Base-by-base conservation (phyloP, 2,329 filamentous ascomycete species). In the Hypomyces rosellus region DNA sequence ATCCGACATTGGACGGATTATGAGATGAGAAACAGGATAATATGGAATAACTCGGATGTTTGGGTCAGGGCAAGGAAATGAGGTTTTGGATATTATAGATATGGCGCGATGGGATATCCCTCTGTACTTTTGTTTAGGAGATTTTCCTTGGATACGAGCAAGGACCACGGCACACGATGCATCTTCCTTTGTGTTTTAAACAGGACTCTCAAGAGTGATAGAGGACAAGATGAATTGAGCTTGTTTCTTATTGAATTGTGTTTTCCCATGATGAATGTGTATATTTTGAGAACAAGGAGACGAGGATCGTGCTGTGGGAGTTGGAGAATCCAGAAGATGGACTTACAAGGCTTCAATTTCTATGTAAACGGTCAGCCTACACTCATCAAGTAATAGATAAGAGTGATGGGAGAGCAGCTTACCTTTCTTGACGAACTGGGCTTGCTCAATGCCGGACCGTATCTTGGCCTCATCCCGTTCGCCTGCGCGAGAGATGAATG, bases 381-480 rank as follows among this genome's bases (percentile, higher is more conserved):
- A 39, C 9, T n/a, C 25, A n/a, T 44, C 3, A 34, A 34, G 34
- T 39, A 15, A n/a, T 36, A 16, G 11, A 13, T 12, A 20, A 20
- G 7, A 13, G 38, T 38, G 38, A 20, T 11, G 15, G 9, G 38
- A 5, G 20, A 39, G 7, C 50, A 38, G 52, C 63, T n/a, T 63
- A 89, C 89, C 89, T 77, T 95, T 96, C 69, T 89, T 95, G 4
- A 97, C 89, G 68, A 87, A 96, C 57, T 95, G 82, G 1, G 90
- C 92, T 53, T 85, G 77, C 38, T 80, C 76, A 50, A 99, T 89
- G 0, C 83, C 88, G 53, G 84, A 77, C 39, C 76, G 77, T 45
- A 99, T 96, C 61, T 88, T 77, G 7, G 78, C 80, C 55, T 92
- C 85, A 58, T 93, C 83, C 2, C 73, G 76, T 51, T 96, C 64